phyloP scores from a whole-genome alignment of 2,329 filamentous ascomycete species.

The Fusarium sterilihyphosum region DNA sequence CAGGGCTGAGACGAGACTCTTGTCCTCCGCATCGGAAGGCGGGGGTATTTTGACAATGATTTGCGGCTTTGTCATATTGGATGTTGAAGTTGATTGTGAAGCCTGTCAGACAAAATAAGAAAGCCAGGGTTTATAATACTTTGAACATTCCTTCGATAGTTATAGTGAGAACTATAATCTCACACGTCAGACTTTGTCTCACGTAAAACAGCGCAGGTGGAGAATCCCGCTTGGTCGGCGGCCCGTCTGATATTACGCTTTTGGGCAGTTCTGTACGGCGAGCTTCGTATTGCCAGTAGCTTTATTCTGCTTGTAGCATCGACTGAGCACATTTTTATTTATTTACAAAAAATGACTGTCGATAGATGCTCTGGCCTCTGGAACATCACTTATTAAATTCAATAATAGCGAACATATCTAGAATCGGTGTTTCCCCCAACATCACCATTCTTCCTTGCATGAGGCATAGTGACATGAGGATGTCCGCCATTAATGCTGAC shows the following conservation, averaged over 20 bases:
- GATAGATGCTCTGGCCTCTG: no score
- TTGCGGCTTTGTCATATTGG: neutral
- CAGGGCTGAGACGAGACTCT: conserved; percentile 19
- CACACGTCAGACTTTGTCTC: neutral
- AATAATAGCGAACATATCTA: no score
- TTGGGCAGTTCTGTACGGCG: neutral
- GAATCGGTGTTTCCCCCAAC: no score
- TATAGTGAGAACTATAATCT: neutral
- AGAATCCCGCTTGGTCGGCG: neutral
- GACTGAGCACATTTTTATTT: no score
- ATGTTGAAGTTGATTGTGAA: accelerated
- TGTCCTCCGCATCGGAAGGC: conserved; percentile 27
- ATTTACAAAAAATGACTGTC: no score
- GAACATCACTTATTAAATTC: no score
- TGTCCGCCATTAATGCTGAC: neutral
- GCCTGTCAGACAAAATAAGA: no score
- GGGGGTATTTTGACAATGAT: conserved; percentile 37
- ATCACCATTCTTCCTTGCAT: neutral
- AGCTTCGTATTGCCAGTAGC: no score
- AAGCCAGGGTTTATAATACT: neutral
- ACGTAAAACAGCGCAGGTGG: neutral
- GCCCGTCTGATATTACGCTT: neutral
- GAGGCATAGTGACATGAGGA: neutral
- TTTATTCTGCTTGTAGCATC: no score
- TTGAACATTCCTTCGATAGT: neutral